Conservation (phyloP, 148 eudicot genomes). For the Camellia lanceoleosa region DNA sequence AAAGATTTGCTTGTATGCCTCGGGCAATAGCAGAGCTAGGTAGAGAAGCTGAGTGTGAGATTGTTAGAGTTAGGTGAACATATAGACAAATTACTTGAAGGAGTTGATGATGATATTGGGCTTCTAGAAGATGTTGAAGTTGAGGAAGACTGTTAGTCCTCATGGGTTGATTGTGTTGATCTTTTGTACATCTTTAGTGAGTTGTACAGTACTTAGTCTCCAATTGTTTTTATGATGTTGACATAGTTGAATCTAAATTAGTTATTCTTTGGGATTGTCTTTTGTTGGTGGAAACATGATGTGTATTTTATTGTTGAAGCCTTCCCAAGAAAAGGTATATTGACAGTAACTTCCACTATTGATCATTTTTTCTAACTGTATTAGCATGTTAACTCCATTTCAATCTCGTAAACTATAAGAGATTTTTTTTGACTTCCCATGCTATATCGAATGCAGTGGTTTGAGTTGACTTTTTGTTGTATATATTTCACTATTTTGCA, state of each 20-base stretch:
- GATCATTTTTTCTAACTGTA: too few species aligned
- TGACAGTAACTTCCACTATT: too few species aligned
- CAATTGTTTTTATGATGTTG: conserved; percentile 5
- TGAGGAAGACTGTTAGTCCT: conserved; percentile 31
- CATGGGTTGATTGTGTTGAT: neutral
- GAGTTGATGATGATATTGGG: conserved; percentile 74
- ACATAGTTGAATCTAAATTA: conserved; percentile 6
- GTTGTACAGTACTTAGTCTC: conserved; percentile 6
- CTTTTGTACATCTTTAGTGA: conserved; percentile 1
- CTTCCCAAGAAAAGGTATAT: too few species aligned
- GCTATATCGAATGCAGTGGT: too few species aligned
- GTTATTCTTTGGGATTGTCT: neutral
- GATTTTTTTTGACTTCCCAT: too few species aligned
- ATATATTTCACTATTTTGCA: too few species aligned
- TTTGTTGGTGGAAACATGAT: neutral
- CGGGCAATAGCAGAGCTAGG: conserved; percentile 96
- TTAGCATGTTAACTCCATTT: too few species aligned
- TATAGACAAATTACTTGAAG: conserved; percentile 82
- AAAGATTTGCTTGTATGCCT: conserved; percentile 85
- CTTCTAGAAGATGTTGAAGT: conserved; percentile 54
- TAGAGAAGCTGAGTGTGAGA: conserved; percentile 66
- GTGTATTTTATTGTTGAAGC: too few species aligned
- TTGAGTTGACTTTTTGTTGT: too few species aligned
- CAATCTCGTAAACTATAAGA: too few species aligned
- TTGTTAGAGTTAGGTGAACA: conserved; percentile 79